Evolutionary conservation across 2,329 filamentous ascomycete species (phyloP).

Genomic region (Penicillium janthinellum): DNA sequence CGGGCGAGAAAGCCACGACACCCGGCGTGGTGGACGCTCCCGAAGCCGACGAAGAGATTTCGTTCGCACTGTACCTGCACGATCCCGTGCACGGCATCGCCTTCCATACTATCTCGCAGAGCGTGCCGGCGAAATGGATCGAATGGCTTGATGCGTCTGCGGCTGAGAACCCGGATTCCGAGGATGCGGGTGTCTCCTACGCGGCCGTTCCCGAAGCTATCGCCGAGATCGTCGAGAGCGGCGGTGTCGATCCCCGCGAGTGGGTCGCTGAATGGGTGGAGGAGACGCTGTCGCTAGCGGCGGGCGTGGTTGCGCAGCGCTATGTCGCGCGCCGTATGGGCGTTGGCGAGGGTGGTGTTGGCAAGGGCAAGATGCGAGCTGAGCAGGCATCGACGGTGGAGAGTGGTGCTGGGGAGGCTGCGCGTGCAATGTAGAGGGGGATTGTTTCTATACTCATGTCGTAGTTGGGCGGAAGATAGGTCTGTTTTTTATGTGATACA

Average conservation of each 20-base stretch:
- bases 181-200: slow-evolving; percentile 37
- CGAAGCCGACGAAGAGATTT: slow-evolving; percentile 60
- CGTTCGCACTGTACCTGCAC: slow-evolving; percentile 76
- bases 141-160: slow-evolving; percentile 82
- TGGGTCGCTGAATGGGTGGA: slow-evolving; percentile 99
- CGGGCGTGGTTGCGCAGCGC: slow-evolving; percentile 87
- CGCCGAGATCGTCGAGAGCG: slow-evolving; percentile 72
- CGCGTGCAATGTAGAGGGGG: slow-evolving; percentile 51
- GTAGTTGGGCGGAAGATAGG: slow-evolving; percentile 3
- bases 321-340: slow-evolving; percentile 97
- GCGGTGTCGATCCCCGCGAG: slow-evolving; percentile 85
- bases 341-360: slow-evolving; percentile 76
- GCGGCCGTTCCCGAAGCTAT: slow-evolving; percentile 74
- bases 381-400: slow-evolving; percentile 59
- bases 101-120: slow-evolving; percentile 80
- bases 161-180: slow-evolving; percentile 41
- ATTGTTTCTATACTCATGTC: neutral
- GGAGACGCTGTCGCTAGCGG: slow-evolving; percentile 73
- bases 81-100: slow-evolving; percentile 91
- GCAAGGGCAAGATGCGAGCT: slow-evolving; percentile 56
- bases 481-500: slow-evolving; percentile 19
- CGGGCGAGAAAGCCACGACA: slow-evolving; percentile 34
- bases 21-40: slow-evolving; percentile 41
- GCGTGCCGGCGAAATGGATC: slow-evolving; percentile 81
- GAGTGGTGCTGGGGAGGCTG: slow-evolving; percentile 62